Evolutionary conservation across 768 basidiomycete species (phyloP).

Genomic region (Phaeolepiota aurea): DNA sequence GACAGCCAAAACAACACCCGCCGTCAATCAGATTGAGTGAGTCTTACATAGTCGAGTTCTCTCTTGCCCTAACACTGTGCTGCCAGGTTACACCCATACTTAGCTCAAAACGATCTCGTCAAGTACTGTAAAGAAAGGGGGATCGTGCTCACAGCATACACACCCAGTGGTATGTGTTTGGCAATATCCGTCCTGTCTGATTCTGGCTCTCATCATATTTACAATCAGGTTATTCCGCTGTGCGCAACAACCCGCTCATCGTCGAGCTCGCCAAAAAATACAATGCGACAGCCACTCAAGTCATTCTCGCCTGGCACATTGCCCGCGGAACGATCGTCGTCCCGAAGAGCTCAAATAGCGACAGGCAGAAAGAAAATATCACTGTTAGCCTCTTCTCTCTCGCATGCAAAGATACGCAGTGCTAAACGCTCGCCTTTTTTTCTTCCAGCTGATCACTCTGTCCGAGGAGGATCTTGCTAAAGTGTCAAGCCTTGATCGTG

Average conservation of each 20-base stretch:
- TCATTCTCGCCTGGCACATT: slow-evolving; percentile 45
- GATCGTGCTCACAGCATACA: slow-evolving; percentile 41
- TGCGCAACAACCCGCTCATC: slow-evolving; percentile 38
- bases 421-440: too few species aligned
- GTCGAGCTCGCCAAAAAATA: slow-evolving; percentile 38
- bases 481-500: slow-evolving; percentile 35
- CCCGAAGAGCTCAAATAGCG: slow-evolving; percentile 37
- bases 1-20: slow-evolving; percentile 33
- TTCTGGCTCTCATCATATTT: not conserved
- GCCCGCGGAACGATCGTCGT: slow-evolving; percentile 33
- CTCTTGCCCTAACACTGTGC: not conserved
- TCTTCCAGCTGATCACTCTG: slow-evolving; percentile 24
- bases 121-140: slow-evolving; percentile 41
- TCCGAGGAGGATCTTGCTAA: slow-evolving; percentile 32
- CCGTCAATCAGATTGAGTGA: slow-evolving; percentile 41
- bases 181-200: too few species aligned
- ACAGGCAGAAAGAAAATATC: slow-evolving; percentile 42
- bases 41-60: slow-evolving; percentile 4
- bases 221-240: slow-evolving; percentile 27
- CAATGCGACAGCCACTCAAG: slow-evolving; percentile 33
- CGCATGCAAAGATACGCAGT: not conserved
- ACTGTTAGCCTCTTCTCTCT: slow-evolving; percentile 21
- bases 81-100: slow-evolving; percentile 39
- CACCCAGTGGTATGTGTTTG: slow-evolving; percentile 28
- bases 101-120: slow-evolving; percentile 37